Evolutionary conservation across 2,329 filamentous ascomycete species (phyloP), one percentile per base, ranked within the genome.

Genomic region (Septoria petroselini): DNA sequence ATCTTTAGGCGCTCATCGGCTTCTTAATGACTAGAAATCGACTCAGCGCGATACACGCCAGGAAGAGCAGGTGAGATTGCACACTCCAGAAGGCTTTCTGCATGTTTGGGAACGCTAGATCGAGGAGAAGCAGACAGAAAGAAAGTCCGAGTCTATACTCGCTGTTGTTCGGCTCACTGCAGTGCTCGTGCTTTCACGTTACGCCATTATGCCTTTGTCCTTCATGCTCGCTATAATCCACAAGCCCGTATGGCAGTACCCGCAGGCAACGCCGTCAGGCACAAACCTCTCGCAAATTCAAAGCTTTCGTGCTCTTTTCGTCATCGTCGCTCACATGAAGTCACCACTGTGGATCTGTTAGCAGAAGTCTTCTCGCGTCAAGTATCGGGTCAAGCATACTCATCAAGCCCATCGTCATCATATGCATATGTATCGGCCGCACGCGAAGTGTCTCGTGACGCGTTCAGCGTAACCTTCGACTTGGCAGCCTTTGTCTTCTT

Each of bases 401-500:
- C 91, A 73, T 88, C 91, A 66, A 88, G 88, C 53, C 69, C 76
- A 33, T 88, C 86, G 47, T 90, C 86, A 23, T 88, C 87, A 65
- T 97, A 95, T 40, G 82, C 76, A 49, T 79, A 81, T n/a, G 81
- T 83, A 70, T 97, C 91, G 12, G 83, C 78, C 41, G 73, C 72
- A 57, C 62, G 68, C 63, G 69, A 72, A 63, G 78, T 68, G 73
- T 77, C 73, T 66, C 85, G 74, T 65, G 71, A 74, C 52, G 86
- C 83, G 48, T 87, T 86, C 41, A 97, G 76, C 5, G 82, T 85
- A 14, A 87, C 82, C 83, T 98, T 98, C 31, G 86, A 95, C 83
- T 97, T 97, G 55, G 88, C 86, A 3, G 91, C 91, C 81, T 97
- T 97, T 62, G 78, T 83, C 83, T 97, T 98, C 86, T 97, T 98